Percentiles rank a stretch among this genome's conserved stretches.
Evolutionary conservation across 2,329 filamentous ascomycete species (phyloP).

Genomic region (Ciborinia camelliae): DNA sequence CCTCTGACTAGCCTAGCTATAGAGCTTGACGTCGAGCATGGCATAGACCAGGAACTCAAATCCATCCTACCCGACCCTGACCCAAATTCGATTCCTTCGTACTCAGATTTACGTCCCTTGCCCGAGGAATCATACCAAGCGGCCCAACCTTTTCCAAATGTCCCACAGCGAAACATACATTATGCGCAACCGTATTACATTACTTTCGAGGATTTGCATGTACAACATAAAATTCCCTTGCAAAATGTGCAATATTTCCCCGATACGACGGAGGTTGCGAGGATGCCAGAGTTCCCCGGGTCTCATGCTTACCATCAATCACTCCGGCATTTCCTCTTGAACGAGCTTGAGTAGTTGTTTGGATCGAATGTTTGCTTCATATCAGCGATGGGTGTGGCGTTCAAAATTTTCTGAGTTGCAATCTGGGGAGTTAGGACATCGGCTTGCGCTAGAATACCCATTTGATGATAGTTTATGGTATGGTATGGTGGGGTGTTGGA

Average conservation of each 20-base stretch:
- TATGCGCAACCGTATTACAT: too few species aligned
- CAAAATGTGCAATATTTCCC: background rate
- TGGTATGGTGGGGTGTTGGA: background rate
- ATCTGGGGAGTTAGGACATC: background rate
- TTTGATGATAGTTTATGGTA: background rate
- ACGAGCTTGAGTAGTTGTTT: background rate
- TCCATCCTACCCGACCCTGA: background rate
- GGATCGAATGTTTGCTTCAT: background rate
- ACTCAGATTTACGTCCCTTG: background rate
- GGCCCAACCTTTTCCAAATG: background rate
- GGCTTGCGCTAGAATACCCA: background rate
- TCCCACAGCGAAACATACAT: background rate
- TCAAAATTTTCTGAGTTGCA: too few species aligned
- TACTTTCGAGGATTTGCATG: background rate
- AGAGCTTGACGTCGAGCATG: constrained; percentile 3
- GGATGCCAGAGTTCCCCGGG: background rate
- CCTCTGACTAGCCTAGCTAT: background rate
- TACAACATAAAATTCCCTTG: too few species aligned
- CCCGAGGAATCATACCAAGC: background rate
- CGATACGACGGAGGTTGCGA: background rate
- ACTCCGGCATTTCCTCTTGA: background rate
- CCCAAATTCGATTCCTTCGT: background rate
- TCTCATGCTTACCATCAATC: background rate
- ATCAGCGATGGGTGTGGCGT: too few species aligned
- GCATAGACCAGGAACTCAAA: background rate